Evolutionary conservation across 139 green algal genomes (phyloP).

Genomic region (Tetraselmis striata): DNA sequence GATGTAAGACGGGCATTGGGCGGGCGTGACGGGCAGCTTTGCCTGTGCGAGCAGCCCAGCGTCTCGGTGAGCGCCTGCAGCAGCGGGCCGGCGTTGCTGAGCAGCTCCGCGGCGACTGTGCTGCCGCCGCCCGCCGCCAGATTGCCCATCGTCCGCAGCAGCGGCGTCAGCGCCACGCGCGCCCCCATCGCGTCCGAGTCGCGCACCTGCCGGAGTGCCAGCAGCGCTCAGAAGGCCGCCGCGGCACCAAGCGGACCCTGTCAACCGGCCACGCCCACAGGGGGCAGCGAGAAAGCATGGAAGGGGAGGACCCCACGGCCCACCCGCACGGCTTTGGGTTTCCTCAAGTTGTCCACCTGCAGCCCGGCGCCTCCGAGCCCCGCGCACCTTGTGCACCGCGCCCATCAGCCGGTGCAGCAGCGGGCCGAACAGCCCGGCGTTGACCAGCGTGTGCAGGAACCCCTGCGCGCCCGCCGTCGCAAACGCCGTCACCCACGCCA

Average conservation of each 20-base stretch:
- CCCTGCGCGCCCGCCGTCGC: constrained; percentile 6
- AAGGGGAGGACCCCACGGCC: too few relatives aligned
- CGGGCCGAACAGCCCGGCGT: not conserved
- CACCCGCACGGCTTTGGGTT: too few relatives aligned
- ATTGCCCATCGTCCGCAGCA: constrained; percentile 38
- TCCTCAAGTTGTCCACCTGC: too few relatives aligned
- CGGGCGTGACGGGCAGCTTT: too few relatives aligned
- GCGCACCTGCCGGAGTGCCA: not conserved
- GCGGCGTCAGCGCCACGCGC: constrained; percentile 23
- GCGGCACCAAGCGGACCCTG: too few relatives aligned
- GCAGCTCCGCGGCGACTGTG: constrained; percentile 9
- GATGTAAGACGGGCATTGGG: too few relatives aligned
- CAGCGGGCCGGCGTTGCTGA: not conserved
- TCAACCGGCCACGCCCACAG: too few relatives aligned
- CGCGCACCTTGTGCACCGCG: not conserved
- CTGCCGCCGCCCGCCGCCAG: constrained; percentile 24
- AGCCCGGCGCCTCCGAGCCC: too few relatives aligned
- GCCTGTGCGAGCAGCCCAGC: not conserved
- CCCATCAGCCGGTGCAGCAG: constrained; percentile 8
- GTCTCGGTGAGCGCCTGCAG: constrained; percentile 16
- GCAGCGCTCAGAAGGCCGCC: not conserved
- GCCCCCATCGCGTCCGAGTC: constrained; percentile 1
- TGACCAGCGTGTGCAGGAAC: constrained; percentile 9
- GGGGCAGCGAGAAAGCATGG: too few relatives aligned
- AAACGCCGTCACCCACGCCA: constrained; percentile 22